Evolutionary conservation across 192 early-diverging fungal species (phyloP).

Genomic region (Powellomyces hirtus): DNA sequence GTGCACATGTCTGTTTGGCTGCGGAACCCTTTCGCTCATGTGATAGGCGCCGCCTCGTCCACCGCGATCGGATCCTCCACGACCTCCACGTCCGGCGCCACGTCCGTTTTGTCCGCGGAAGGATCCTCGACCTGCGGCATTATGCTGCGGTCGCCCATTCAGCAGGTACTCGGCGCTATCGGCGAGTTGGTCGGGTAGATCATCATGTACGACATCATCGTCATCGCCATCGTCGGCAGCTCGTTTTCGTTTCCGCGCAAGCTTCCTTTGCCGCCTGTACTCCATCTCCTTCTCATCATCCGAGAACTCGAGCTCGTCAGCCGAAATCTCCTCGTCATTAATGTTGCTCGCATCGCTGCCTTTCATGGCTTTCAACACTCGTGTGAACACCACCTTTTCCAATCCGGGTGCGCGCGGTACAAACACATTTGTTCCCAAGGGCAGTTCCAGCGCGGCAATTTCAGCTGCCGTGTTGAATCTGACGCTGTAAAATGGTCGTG

Average conservation of each 20-base stretch:
- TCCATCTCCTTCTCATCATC: conserved; percentile 88
- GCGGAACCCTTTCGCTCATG: no score
- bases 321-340: conserved; percentile 88
- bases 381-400: conserved; percentile 64
- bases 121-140: neutral
- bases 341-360: conserved; percentile 91
- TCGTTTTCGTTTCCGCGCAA: conserved; percentile 8
- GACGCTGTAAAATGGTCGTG: conserved; percentile 77
- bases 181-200: neutral
- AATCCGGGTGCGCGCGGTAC: conserved; percentile 53
- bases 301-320: conserved; percentile 84
- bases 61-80: conserved; percentile 13
- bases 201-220: neutral
- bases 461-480: conserved; percentile 51
- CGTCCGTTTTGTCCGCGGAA: neutral
- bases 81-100: neutral
- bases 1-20: neutral
- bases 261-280: conserved; percentile 46
- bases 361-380: conserved; percentile 62
- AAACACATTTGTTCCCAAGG: conserved; percentile 49
- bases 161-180: conserved; percentile 1
- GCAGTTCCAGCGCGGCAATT: conserved; percentile 38
- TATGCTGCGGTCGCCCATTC: neutral
- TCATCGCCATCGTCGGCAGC: conserved; percentile 3
- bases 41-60: conserved; percentile 1